Evolutionary conservation across 148 eudicot species (phyloP).

Genomic region (Rhododendron williamsianum): DNA sequence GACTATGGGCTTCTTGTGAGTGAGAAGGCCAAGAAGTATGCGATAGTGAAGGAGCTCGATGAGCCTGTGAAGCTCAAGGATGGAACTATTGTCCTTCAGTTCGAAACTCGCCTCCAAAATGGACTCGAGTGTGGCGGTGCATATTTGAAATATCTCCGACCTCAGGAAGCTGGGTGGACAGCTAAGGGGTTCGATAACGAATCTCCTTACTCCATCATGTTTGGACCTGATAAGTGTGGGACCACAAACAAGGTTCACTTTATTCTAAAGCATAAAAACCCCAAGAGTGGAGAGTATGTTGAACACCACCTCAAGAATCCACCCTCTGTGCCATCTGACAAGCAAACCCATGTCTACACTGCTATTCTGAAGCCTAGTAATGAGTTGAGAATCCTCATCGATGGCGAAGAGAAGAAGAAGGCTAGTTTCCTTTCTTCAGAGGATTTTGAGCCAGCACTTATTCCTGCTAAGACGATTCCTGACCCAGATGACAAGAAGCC

Average conservation of each 20-base stretch:
- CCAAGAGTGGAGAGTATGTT: conserved; percentile 75
- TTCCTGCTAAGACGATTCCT: conserved; percentile 76
- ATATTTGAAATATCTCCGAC: conserved; percentile 77
- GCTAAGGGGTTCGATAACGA: conserved; percentile 72
- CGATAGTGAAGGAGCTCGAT: conserved; percentile 87
- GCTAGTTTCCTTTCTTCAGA: conserved; percentile 68
- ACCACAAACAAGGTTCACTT: conserved; percentile 97
- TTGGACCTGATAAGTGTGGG: conserved; percentile 95
- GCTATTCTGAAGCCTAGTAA: conserved; percentile 76
- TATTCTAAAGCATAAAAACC: conserved; percentile 83
- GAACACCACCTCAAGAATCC: conserved; percentile 92
- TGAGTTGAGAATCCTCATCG: conserved; percentile 60
- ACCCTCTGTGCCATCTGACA: conserved; percentile 90
- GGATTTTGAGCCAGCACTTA: conserved; percentile 73
- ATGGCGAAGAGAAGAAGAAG: conserved; percentile 92
- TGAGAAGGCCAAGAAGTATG: conserved; percentile 84
- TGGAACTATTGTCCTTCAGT: conserved; percentile 68
- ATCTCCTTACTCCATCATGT: conserved; percentile 80
- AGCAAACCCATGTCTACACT: conserved; percentile 70
- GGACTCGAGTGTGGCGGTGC: conserved; percentile 95
- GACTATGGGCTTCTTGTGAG: conserved; percentile 94
- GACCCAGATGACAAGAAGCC: conserved; percentile 94
- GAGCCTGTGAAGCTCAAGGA: conserved; percentile 59
- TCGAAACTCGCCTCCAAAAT: conserved; percentile 75
- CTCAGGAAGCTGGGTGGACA: conserved; percentile 82